Evolutionary conservation across 225 moss, liverwort and hornwort species (phyloP).

Genomic region (Climacium dendroides): DNA sequence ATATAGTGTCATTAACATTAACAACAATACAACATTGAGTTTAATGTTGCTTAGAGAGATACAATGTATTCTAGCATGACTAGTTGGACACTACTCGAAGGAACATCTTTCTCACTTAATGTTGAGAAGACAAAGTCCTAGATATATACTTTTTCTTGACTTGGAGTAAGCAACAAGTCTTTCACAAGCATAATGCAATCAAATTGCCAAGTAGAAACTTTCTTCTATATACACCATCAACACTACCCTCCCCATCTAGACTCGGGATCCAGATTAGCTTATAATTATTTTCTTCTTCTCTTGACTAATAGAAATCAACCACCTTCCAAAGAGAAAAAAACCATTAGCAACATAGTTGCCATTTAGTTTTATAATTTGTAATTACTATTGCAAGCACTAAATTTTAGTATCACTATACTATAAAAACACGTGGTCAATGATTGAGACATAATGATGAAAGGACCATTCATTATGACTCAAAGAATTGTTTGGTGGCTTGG

Average conservation of each 20-base stretch:
- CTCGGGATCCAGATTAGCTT: rapidly evolving
- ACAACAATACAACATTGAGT: background rate
- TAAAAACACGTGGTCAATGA: background rate
- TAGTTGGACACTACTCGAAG: rapidly evolving
- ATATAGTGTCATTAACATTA: background rate
- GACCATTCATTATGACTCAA: too few species aligned
- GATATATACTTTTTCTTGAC: background rate
- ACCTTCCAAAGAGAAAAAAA: background rate
- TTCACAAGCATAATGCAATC: rapidly evolving
- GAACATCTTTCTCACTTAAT: rapidly evolving
- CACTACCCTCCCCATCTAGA: rapidly evolving
- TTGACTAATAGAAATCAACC: background rate
- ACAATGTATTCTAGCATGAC: rapidly evolving
- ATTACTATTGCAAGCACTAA: background rate
- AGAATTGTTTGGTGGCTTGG: too few species aligned
- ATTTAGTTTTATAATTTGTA: background rate
- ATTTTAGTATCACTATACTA: background rate
- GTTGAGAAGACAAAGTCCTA: background rate
- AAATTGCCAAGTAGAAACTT: background rate
- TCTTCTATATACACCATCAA: background rate
- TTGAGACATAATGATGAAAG: background rate
- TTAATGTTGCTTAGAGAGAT: background rate
- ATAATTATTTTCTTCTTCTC: background rate
- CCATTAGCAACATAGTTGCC: background rate
- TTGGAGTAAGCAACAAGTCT: background rate